A percentile compares a stretch with the other conserved stretches of the same genome.
Evolutionary conservation across 257 asterid genomes (phyloP).

Genomic region (Ilex aquifolium): DNA sequence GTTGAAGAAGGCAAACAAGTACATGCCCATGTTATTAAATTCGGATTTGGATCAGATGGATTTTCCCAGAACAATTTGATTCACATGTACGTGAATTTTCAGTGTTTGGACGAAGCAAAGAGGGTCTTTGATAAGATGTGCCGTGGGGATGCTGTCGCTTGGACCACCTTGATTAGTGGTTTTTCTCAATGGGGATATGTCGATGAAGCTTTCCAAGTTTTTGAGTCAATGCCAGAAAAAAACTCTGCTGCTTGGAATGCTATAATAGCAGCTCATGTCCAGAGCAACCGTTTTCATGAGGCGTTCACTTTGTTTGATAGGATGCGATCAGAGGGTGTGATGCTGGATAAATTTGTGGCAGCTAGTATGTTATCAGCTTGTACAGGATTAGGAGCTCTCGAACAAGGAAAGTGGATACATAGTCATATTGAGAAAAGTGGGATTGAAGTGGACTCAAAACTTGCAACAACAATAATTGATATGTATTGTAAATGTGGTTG

Average conservation of each 20-base stretch:
- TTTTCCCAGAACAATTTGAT: conserved; percentile 75
- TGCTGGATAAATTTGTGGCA: conserved; percentile 65
- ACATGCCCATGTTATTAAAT: conserved; percentile 58
- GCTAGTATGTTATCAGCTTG: conserved; percentile 84
- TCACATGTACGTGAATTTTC: conserved; percentile 61
- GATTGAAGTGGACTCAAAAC: conserved; percentile 47
- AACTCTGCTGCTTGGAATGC: conserved; percentile 72
- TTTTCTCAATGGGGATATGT: conserved; percentile 45
- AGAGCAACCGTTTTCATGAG: conserved; percentile 43
- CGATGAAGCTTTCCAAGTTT: conserved; percentile 46
- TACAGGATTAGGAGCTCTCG: conserved; percentile 63
- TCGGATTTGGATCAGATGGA: conserved; percentile 52
- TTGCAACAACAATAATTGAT: conserved; percentile 57
- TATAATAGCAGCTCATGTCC: conserved; percentile 65
- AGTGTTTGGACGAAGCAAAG: conserved; percentile 46
- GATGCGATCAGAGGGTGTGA: conserved; percentile 45
- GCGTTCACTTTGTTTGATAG: conserved; percentile 53
- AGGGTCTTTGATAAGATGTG: conserved; percentile 50
- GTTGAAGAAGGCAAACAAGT: conserved; percentile 49
- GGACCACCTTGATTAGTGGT: conserved; percentile 86
- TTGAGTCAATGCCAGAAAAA: conserved; percentile 48
- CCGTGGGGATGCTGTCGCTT: conserved; percentile 60
- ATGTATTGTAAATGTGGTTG: conserved; percentile 89
- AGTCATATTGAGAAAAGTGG: conserved; percentile 31
- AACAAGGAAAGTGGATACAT: conserved; percentile 68